Percentiles rank a stretch among this genome's conserved stretches.
Conservation (phyloP, 1,284 basidiomycete genomes). For the Moesziomyces aphidis region DNA sequence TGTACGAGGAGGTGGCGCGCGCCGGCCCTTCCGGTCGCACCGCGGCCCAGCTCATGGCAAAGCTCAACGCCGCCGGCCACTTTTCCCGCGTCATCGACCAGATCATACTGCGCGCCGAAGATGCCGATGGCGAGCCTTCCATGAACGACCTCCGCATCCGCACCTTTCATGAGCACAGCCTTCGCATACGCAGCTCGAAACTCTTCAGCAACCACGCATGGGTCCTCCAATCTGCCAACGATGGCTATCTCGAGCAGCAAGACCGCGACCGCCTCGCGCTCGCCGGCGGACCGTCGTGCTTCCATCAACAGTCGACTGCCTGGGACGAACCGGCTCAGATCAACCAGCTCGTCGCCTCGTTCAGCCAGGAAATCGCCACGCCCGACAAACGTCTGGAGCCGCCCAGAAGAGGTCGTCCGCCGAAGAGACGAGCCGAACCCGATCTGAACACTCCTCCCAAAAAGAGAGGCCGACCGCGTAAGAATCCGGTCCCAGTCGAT, state of each 20-base stretch:
- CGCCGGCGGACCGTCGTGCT: constrained; percentile 27
- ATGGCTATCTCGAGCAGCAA: constrained; percentile 26
- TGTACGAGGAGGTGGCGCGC: constrained; percentile 32
- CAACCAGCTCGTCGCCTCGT: background rate
- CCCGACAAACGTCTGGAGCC: background rate
- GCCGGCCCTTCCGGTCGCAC: constrained; percentile 35
- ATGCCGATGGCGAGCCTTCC: constrained; percentile 29
- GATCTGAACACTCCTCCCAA: constrained; percentile 6
- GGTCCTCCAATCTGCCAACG: constrained; percentile 45
- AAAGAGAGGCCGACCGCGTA: constrained; percentile 22
- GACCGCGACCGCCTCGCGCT: constrained; percentile 23
- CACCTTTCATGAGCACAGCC: constrained; percentile 40
- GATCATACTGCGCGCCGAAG: constrained; percentile 25
- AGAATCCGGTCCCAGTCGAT: background rate
- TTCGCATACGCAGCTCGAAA: constrained; percentile 32
- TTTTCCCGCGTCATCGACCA: constrained; percentile 28
- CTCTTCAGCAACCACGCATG: constrained; percentile 45
- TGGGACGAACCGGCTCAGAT: constrained; percentile 19
- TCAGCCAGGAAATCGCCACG: no score
- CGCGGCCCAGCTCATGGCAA: constrained; percentile 20
- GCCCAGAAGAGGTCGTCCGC: constrained; percentile 18
- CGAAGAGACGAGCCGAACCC: constrained; percentile 4
- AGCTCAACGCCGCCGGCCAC: constrained; percentile 28
- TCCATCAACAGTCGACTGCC: constrained; percentile 14
- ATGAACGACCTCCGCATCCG: constrained; percentile 33